A percentile compares a stretch with the other conserved stretches of the same genome.
phyloP scores from a whole-genome alignment of 257 asterid species.

The Ilex aquifolium region DNA sequence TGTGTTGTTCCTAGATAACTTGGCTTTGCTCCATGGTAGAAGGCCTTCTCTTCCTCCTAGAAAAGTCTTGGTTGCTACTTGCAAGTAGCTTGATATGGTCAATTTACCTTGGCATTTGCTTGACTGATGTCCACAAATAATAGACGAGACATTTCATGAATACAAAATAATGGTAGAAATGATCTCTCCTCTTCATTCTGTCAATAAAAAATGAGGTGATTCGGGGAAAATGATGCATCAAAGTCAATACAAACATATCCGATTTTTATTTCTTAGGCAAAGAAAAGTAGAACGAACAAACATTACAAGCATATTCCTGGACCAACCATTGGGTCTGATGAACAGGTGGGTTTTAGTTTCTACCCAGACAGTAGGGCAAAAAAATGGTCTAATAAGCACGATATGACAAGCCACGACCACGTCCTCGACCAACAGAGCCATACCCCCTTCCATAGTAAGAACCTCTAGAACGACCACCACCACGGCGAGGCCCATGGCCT shows the following conservation, averaged over 20 bases:
- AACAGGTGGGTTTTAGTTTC: conserved; percentile 20
- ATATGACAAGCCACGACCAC: conserved; percentile 54
- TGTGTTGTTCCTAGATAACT: conserved; percentile 63
- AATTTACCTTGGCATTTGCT: too few relatives aligned
- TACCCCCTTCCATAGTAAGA: conserved; percentile 45
- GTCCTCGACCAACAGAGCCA: conserved; percentile 45
- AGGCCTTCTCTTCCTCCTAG: conserved; percentile 82
- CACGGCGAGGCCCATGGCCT: too few relatives aligned
- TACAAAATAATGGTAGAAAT: too few relatives aligned
- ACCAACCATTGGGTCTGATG: conserved; percentile 20
- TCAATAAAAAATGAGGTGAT: too few relatives aligned
- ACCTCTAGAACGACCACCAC: conserved; percentile 79
- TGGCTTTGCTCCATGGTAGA: conserved; percentile 70
- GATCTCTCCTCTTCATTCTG: too few relatives aligned
- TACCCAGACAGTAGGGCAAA: background rate
- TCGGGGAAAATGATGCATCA: too few relatives aligned
- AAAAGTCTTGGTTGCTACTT: conserved; percentile 66
- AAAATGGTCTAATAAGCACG: conserved; percentile 27
- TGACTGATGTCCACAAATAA: too few relatives aligned
- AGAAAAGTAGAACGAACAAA: conserved; percentile 34
- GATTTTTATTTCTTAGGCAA: background rate
- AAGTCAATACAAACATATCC: too few relatives aligned
- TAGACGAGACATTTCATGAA: too few relatives aligned
- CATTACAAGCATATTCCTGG: conserved; percentile 30
- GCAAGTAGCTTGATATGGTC: conserved; percentile 19